Evolutionary conservation across 176 grass and related monocot species (phyloP), one percentile per base, ranked within the genome.

Genomic region (Avena insularis): DNA sequence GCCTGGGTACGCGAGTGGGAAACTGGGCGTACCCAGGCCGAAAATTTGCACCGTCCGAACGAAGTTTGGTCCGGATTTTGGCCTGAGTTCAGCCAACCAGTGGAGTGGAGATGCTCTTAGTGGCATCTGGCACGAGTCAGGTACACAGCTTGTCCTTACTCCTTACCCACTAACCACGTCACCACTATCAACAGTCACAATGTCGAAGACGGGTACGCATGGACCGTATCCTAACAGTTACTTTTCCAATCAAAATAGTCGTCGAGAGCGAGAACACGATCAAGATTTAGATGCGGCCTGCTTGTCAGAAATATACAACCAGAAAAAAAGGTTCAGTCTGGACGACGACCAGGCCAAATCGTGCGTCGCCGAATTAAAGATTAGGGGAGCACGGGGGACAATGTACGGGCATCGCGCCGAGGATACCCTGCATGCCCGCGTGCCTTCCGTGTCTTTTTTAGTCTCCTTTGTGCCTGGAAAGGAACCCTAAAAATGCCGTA

Each of bases 401-500:
- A 55, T 19, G 56, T 79, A 84, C 75, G 27, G 87, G 75, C 82
- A 85, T 89, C 87, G 71, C 79, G 79, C 68, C 10, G 61, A 68
- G 79, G 71, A 88, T 75, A 20, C 63, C n/a, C 27, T 53, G 5
- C 51, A 1, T 14, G 53, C 53, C 53, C 53, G 53, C 53, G 15
- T 55, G 45, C 45, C 72, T 17, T 77, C 49, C 56, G 48, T 35
- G 29, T 36, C 50, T 35, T 77, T 20, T 35, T 10, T 56, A 77
- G 56, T 77, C 74, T 13, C 25, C n/a, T 16, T 10, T 27, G 13
- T 31, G 4, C 16, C 1, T 0, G n/a, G 50, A 49, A 53, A 17
- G 73, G 48, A 76, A 17, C 16, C 53, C 7, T 50, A 12, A 4
- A 17, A 20, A 9, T 0, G 38, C 55, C 55, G 55, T 35, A 35